A percentile compares a stretch with the other conserved stretches of the same genome.
phyloP scores from a whole-genome alignment of 192 early-diverging fungal genomes.

The Backusella tarrabulga region DNA sequence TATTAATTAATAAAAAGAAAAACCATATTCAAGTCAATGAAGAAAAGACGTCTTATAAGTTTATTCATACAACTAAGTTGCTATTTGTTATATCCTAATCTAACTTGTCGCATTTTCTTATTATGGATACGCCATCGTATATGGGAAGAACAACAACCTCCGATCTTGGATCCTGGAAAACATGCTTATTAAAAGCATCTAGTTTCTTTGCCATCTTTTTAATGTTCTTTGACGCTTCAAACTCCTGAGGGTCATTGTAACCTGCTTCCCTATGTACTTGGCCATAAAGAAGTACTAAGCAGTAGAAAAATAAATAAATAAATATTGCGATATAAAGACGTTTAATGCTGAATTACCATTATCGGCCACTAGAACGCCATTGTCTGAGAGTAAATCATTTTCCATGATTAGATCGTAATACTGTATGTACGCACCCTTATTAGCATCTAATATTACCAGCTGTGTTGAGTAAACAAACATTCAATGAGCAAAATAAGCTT shows the following conservation, averaged over 20 bases:
- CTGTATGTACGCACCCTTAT: slow-evolving; percentile 63
- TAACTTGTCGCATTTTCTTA: slow-evolving; percentile 15
- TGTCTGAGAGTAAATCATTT: slow-evolving; percentile 49
- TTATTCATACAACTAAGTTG: too few relatives aligned
- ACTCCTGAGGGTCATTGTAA: not conserved
- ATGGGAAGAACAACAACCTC: slow-evolving; percentile 59
- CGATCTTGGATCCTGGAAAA: slow-evolving; percentile 54
- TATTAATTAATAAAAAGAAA: not conserved
- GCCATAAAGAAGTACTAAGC: slow-evolving; percentile 11
- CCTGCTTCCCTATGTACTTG: slow-evolving; percentile 27
- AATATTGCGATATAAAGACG: not conserved
- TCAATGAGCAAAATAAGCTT: not conserved
- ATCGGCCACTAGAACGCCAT: slow-evolving; percentile 66
- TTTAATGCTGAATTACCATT: slow-evolving; percentile 40
- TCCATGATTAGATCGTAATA: slow-evolving; percentile 67
- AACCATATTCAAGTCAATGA: not conserved
- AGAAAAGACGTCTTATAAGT: too few relatives aligned
- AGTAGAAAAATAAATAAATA: not conserved
- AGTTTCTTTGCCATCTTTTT: slow-evolving; percentile 39
- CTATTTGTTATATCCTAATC: too few relatives aligned
- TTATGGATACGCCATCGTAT: slow-evolving; percentile 60
- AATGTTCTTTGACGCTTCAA: slow-evolving; percentile 20
- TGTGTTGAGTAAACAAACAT: not conserved
- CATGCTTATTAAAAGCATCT: slow-evolving; percentile 63
- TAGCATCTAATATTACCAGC: slow-evolving; percentile 50